A percentile compares a stretch with the other conserved stretches of the same genome.
phyloP scores from a whole-genome alignment of 2,329 filamentous ascomycete genomes.

The Grosmannia serpens region DNA sequence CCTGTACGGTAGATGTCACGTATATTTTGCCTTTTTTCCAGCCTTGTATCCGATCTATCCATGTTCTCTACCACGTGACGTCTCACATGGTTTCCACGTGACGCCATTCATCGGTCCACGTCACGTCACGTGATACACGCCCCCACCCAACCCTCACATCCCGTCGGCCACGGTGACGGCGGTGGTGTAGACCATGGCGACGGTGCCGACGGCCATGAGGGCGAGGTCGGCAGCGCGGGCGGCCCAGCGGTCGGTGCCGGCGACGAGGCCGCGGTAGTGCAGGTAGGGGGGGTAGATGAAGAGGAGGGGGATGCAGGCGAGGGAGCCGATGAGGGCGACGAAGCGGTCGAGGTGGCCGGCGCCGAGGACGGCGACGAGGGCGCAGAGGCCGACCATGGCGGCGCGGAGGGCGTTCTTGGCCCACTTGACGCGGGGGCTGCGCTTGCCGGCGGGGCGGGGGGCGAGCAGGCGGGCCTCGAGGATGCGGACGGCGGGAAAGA shows the following conservation, averaged over 20 bases:
- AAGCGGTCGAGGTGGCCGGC: conserved; percentile 63
- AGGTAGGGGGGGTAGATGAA: conserved; percentile 66
- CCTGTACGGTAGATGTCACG: too few relatives aligned
- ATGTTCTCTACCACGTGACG: too few relatives aligned
- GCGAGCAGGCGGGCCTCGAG: conserved; percentile 55
- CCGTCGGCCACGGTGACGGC: conserved; percentile 37
- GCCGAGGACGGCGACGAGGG: conserved; percentile 49
- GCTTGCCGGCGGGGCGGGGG: conserved; percentile 49
- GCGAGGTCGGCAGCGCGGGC: conserved; percentile 48
- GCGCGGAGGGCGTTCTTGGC: conserved; percentile 61
- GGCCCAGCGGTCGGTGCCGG: conserved; percentile 21
- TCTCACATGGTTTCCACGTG: too few relatives aligned
- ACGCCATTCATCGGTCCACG: too few relatives aligned
- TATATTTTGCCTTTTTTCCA: too few relatives aligned
- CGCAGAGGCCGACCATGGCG: conserved; percentile 44
- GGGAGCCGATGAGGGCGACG: conserved; percentile 60
- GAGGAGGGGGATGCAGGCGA: conserved; percentile 64
- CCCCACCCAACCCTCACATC: background rate
- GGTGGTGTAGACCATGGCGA: conserved; percentile 64
- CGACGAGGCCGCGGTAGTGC: conserved; percentile 57
- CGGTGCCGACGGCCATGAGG: conserved; percentile 50
- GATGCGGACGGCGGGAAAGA: conserved; percentile 63
- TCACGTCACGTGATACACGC: background rate
- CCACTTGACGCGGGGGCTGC: conserved; percentile 56
- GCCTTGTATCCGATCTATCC: too few relatives aligned